A percentile compares a stretch with the other conserved stretches of the same genome.
Conservation (phyloP, 2,329 filamentous ascomycete genomes). For the Xylaria sp. region DNA sequence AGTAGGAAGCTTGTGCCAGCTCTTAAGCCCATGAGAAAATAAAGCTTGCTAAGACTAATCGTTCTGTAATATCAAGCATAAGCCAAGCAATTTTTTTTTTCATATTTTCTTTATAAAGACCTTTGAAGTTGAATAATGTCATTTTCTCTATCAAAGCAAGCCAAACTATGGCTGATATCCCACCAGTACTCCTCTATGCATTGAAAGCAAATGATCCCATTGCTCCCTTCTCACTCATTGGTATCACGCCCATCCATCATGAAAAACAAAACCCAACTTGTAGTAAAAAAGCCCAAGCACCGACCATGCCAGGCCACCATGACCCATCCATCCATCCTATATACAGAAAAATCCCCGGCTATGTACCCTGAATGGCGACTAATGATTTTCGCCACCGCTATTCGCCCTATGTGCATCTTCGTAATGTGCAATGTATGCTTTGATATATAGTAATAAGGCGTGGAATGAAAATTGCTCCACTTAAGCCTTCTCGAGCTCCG, state of each 20-base stretch:
- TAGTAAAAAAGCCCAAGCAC: not conserved
- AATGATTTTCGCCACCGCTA: not conserved
- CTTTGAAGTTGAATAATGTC: not conserved
- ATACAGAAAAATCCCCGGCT: conserved; percentile 17
- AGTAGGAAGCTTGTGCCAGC: not conserved
- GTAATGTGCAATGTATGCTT: not conserved
- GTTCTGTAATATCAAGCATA: not conserved
- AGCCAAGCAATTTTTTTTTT: not conserved
- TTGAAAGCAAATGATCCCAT: conserved; percentile 5
- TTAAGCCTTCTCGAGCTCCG: conserved; percentile 28
- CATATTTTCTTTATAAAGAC: too few relatives aligned
- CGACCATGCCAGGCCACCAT: conserved; percentile 22
- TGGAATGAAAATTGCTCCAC: not conserved
- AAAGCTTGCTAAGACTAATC: not conserved
- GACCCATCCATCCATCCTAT: conserved; percentile 19
- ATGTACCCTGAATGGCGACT: not conserved
- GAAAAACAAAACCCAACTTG: conserved; percentile 1
- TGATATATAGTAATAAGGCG: not conserved
- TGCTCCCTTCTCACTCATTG: conserved; percentile 17
- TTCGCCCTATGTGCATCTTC: not conserved
- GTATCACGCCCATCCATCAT: conserved; percentile 31
- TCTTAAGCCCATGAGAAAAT: not conserved
- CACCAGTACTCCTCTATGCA: conserved; percentile 13
- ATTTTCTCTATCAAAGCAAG: conserved; percentile 27
- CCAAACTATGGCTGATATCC: not conserved